phyloP scores from a whole-genome alignment of 345 rosid species.

The Eucalyptus dawsonii region DNA sequence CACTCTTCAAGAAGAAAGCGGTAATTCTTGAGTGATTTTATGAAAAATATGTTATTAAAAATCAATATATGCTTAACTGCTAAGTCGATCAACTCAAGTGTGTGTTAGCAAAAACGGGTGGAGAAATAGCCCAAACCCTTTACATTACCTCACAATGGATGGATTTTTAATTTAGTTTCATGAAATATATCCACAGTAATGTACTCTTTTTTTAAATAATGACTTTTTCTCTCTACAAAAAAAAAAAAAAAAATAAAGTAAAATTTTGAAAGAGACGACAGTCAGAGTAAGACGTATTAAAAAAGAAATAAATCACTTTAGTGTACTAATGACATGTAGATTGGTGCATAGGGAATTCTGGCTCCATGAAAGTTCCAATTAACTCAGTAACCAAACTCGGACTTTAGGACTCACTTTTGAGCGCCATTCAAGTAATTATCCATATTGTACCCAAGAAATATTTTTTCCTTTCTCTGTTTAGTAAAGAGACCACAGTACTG shows the following conservation, averaged over 20 bases:
- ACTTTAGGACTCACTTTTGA: not conserved
- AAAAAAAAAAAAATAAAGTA: too few relatives aligned
- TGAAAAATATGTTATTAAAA: too few relatives aligned
- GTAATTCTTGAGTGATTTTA: not conserved
- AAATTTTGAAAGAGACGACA: not conserved
- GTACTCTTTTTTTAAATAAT: not conserved
- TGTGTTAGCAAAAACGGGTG: not conserved
- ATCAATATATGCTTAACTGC: not conserved
- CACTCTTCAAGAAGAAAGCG: not conserved
- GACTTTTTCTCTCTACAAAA: not conserved
- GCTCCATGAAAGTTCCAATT: not conserved
- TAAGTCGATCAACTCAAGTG: not conserved
- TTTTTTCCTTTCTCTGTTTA: not conserved
- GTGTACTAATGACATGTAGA: not conserved
- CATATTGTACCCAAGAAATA: not conserved
- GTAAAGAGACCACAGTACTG: not conserved
- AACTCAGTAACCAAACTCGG: not conserved
- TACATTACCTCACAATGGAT: too few relatives aligned
- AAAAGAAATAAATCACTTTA: not conserved
- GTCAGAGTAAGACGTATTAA: not conserved
- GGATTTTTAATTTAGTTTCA: not conserved
- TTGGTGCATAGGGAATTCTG: not conserved
- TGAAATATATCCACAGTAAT: not conserved
- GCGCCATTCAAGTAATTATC: not conserved
- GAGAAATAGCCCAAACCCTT: not conserved